Evolutionary conservation across 805 yeast genomes (phyloP), one percentile per base, ranked within the genome.

Genomic region (Starmera pachycereana): DNA sequence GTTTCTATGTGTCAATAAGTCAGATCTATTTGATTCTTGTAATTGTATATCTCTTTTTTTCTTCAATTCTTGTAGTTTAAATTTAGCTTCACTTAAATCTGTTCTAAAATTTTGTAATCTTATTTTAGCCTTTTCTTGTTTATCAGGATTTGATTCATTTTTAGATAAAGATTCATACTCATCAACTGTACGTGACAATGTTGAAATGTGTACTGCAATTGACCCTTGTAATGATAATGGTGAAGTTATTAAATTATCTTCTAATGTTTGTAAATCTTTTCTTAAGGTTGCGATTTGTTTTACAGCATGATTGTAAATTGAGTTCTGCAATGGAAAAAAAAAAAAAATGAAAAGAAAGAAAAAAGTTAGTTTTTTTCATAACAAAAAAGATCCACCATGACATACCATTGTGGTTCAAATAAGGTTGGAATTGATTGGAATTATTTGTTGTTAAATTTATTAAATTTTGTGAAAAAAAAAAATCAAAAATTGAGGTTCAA

Each of bases 221-320:
- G 82, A 76, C 16, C 83, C 88, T 52, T 81, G 88, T 11, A 82
- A 56, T 1, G 95, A 78, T 41, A 84, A 64, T 16, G 94, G 92
- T 1, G 94, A 73, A 4, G 78, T 70, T 12, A 75, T 69, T 9
- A 85, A 69, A 44, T 81, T 76, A 36, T 69, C 63, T 52, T 81
- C 89, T 48, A 90, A 80, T 39, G 66, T 61, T 14, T 72, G 67
- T 37, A 90, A 61, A 50, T 88, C 96, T 44, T 74, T 73, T 43
- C 78, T 73, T 39, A 90, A 63, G 25, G 78, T 69, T 51, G 76
- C 85, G 28, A 87, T 76, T 60, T 89, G 96, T 59, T 86, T 87
- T 40, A 83, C 69, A 8, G 95, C 96, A 59, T 86, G 95, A 62
- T 86, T 90, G 63, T 81, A 87, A 39, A 89, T 68, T 25, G 95